These are phyloP conservation scores for Echria macrotheca DNA, from an alignment of 495 filamentous ascomycete genomes.

Conservation along the genomic window DNA sequence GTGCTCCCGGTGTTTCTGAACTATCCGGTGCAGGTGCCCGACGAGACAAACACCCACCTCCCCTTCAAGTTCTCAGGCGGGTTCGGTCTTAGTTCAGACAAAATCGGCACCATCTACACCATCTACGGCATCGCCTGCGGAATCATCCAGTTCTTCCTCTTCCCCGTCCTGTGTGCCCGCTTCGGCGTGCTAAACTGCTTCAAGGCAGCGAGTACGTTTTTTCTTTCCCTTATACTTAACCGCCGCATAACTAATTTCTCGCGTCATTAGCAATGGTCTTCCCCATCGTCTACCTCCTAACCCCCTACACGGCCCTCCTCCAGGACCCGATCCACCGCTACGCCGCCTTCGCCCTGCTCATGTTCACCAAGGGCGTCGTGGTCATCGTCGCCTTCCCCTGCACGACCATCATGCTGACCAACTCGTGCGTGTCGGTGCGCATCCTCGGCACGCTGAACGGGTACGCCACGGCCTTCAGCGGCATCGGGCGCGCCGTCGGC, in stretches of 20 bases:
- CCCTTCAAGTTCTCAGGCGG: conserved; percentile 78
- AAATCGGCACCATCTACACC: conserved; percentile 74
- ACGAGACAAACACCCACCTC: conserved; percentile 53
- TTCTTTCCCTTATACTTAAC: not conserved
- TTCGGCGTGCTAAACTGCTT: conserved; percentile 69
- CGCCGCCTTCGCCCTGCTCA: conserved; percentile 46
- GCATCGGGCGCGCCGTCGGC: conserved; percentile 70
- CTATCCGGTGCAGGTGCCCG: conserved; percentile 47
- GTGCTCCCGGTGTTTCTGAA: conserved; percentile 78
- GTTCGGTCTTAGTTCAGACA: conserved; percentile 63
- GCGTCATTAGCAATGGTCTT: conserved; percentile 49
- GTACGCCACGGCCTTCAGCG: conserved; percentile 72
- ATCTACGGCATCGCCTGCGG: conserved; percentile 67
- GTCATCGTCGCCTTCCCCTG: conserved; percentile 83
- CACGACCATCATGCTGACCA: conserved; percentile 84
- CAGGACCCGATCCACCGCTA: conserved; percentile 37
- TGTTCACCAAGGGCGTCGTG: conserved; percentile 63
- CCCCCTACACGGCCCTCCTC: conserved; percentile 66
- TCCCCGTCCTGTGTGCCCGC: conserved; percentile 60
- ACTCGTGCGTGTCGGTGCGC: conserved; percentile 66
- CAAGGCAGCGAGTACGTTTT: conserved; percentile 49
- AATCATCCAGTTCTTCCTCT: conserved; percentile 72
- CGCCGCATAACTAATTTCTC: not conserved
- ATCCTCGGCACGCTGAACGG: conserved; percentile 88
- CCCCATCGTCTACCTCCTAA: conserved; percentile 66